Evolutionary conservation across 1,284 basidiomycete genomes (phyloP).

Genomic region (Marasmius oreades): DNA sequence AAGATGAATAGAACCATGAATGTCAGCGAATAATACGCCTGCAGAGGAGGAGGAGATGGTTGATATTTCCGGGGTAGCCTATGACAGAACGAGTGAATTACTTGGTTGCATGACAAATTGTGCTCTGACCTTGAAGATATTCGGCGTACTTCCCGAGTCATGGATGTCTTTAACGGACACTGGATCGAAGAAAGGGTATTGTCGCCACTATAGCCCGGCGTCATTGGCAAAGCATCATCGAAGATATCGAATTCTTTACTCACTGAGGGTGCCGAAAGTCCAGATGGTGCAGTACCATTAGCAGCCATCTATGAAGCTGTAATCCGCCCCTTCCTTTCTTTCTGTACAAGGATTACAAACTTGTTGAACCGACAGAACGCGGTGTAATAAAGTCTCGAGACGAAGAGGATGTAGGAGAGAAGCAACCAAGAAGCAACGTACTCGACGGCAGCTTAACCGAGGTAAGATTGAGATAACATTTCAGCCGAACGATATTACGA

Average conservation of each 20-base stretch:
- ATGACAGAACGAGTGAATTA: constrained; percentile 5
- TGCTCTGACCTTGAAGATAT: constrained; percentile 65
- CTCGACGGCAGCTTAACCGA: no score
- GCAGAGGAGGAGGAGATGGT: constrained; percentile 56
- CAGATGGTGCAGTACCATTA: background rate
- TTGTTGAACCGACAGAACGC: no score
- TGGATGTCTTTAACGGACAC: constrained; percentile 77
- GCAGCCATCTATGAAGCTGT: background rate
- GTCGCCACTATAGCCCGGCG: constrained; percentile 62
- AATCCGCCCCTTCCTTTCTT: background rate
- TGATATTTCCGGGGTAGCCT: constrained; percentile 73
- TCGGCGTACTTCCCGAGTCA: constrained; percentile 70
- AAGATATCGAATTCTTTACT: background rate
- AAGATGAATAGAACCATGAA: constrained; percentile 76
- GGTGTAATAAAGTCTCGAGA: no score
- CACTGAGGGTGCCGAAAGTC: constrained; percentile 11
- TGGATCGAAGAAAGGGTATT: constrained; percentile 81
- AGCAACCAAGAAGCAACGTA: no score
- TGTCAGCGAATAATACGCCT: constrained; percentile 74
- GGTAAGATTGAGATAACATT: no score
- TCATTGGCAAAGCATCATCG: background rate
- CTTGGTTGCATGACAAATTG: background rate
- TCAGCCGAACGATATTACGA: no score
- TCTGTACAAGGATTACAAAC: no score
- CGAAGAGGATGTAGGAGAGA: no score